phyloP scores from a whole-genome alignment of 768 basidiomycete genomes.

The Russula brevipes region DNA sequence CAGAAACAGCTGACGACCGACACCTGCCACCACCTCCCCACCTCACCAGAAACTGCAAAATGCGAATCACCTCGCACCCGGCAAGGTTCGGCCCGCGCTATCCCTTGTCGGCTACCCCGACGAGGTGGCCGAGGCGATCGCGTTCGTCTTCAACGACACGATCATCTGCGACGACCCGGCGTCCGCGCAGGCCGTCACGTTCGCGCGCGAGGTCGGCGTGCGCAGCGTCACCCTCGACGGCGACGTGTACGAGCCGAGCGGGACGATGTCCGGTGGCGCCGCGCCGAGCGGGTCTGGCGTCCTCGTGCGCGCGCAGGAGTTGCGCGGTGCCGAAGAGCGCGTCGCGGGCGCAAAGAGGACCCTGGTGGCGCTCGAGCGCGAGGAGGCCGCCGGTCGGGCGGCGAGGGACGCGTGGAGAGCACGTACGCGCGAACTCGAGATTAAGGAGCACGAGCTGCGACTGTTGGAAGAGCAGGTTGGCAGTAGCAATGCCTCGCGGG shows the following conservation, averaged over 20 bases:
- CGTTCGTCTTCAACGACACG: constrained; percentile 89
- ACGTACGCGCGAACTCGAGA: constrained; percentile 65
- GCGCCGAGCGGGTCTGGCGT: constrained; percentile 71
- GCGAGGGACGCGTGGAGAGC: constrained; percentile 58
- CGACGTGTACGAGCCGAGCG: constrained; percentile 94
- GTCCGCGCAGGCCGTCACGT: constrained; percentile 84
- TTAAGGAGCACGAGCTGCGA: constrained; percentile 82
- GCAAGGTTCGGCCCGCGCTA: constrained; percentile 82
- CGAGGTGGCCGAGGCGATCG: constrained; percentile 83
- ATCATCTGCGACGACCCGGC: constrained; percentile 87
- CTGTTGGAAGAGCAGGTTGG: constrained; percentile 80
- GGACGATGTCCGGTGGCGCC: constrained; percentile 88
- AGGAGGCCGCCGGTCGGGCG: constrained; percentile 48
- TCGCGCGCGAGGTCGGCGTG: constrained; percentile 59
- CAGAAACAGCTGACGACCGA: neutral
- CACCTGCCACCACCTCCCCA: neutral
- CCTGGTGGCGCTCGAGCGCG: constrained; percentile 49
- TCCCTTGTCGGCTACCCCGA: constrained; percentile 78
- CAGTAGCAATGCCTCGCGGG: constrained; percentile 85
- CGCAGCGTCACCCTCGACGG: constrained; percentile 91
- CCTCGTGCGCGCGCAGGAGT: constrained; percentile 77
- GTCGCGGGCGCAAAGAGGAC: constrained; percentile 45
- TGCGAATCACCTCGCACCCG: constrained; percentile 66
- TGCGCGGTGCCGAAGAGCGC: constrained; percentile 61
- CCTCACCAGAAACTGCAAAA: constrained; percentile 63